phyloP scores from a whole-genome alignment of 2,329 filamentous ascomycete genomes.

The Pyrenophora seminiperda region DNA sequence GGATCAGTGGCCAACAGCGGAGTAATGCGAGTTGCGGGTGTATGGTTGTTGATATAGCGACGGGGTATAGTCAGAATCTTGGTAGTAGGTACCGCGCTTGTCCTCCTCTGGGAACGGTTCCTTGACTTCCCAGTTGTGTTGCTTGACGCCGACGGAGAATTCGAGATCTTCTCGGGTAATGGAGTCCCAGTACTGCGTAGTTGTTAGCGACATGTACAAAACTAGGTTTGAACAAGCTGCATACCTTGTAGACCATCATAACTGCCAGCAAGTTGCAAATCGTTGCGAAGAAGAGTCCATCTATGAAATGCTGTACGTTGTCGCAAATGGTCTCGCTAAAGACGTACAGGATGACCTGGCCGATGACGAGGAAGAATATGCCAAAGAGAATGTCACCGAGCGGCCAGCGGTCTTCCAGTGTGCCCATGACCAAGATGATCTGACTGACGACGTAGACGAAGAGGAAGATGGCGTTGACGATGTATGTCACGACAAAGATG shows the following conservation, averaged over 20 bases:
- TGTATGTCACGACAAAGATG: conserved; percentile 88
- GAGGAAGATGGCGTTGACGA: conserved; percentile 86
- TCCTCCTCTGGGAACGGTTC: conserved; percentile 78
- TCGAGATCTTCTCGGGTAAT: conserved; percentile 98
- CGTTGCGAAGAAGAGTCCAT: conserved; percentile 92
- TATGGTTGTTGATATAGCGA: conserved; percentile 49
- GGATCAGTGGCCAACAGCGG: conserved; percentile 38
- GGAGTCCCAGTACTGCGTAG: conserved; percentile 89
- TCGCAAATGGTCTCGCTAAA: conserved; percentile 86
- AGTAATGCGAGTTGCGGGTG: conserved; percentile 44
- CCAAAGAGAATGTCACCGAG: conserved; percentile 90
- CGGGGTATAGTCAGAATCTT: conserved; percentile 64
- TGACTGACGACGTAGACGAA: conserved; percentile 87
- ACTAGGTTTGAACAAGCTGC: conserved; percentile 17
- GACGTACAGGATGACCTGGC: conserved; percentile 90
- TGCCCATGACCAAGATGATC: conserved; percentile 83
- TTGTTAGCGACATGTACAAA: conserved; percentile 20
- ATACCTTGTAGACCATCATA: conserved; percentile 99
- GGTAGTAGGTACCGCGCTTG: conserved; percentile 77
- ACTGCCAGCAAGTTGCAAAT: conserved; percentile 91
- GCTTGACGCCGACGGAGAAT: conserved; percentile 92
- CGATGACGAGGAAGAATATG: conserved; percentile 86
- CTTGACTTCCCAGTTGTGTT: conserved; percentile 99
- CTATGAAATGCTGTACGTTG: conserved; percentile 85
- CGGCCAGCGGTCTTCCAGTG: conserved; percentile 93